A percentile compares a stretch with the other conserved stretches of the same genome.
These are phyloP conservation scores for Penicillium flavigenum DNA, from an alignment of 495 filamentous ascomycete genomes.

Conservation along the genomic window DNA sequence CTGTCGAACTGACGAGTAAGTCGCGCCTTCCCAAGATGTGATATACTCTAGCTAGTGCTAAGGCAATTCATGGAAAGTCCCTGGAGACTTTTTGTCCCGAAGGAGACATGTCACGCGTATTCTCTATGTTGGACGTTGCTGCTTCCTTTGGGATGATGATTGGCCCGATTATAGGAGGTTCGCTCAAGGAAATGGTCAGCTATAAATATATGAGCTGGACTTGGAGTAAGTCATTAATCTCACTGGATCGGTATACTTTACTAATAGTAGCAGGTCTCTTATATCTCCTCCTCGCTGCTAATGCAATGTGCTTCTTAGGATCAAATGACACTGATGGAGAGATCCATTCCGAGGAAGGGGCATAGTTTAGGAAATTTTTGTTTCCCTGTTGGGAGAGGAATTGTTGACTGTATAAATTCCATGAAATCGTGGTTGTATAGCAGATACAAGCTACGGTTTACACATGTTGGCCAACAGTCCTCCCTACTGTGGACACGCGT, in stretches of 20 bases:
- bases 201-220: constrained; percentile 1
- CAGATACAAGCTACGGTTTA: too few species aligned
- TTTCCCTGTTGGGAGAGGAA: neutral
- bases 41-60: constrained; percentile 4
- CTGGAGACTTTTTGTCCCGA: constrained; percentile 16
- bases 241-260: neutral
- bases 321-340: neutral
- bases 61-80: constrained; percentile 11
- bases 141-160: constrained; percentile 1
- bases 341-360: neutral
- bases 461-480: too few species aligned
- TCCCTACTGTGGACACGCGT: too few species aligned
- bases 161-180: neutral
- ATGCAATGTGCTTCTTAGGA: neutral
- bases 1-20: constrained; percentile 8
- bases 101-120: constrained; percentile 26
- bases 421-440: neutral
- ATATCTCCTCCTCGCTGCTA: neutral
- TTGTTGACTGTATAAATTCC: neutral
- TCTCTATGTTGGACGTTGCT: constrained; percentile 25
- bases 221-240: neutral
- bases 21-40: neutral
- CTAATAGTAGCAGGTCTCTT: neutral
- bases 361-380: neutral
- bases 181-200: neutral